Evolutionary conservation across 2,329 filamentous ascomycete genomes (phyloP).

Genomic region (Fusarium begoniae): DNA sequence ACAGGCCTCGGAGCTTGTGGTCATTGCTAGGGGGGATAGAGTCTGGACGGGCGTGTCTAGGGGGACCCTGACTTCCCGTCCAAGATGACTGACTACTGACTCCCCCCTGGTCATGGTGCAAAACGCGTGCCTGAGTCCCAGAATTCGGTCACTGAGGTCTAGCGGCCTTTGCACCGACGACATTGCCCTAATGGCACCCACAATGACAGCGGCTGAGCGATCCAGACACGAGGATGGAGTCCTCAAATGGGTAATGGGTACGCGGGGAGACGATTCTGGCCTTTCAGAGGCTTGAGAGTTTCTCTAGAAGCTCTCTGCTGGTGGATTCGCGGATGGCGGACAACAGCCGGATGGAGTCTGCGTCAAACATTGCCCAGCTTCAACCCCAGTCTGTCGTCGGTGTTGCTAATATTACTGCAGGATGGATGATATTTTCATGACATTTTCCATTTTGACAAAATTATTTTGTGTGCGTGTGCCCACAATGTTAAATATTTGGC

Average conservation of each 20-base stretch:
- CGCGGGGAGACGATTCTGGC: slow-evolving; percentile 36
- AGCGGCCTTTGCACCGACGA: slow-evolving; percentile 42
- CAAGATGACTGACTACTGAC: slow-evolving; percentile 16
- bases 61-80: slow-evolving; percentile 32
- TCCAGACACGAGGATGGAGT: slow-evolving; percentile 38
- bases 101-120: slow-evolving; percentile 21
- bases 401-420: slow-evolving; percentile 29
- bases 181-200: slow-evolving; percentile 43
- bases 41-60: slow-evolving; percentile 24
- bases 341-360: slow-evolving; percentile 35
- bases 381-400: slow-evolving; percentile 23
- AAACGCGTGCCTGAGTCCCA: slow-evolving; percentile 44
- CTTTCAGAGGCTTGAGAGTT: slow-evolving; percentile 25
- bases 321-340: slow-evolving; percentile 40
- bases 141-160: slow-evolving; percentile 44
- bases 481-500: slow-evolving; percentile 25
- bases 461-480: slow-evolving; percentile 26
- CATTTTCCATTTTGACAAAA: slow-evolving; percentile 12
- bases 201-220: slow-evolving; percentile 44
- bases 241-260: slow-evolving; percentile 15
- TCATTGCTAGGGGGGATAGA: slow-evolving; percentile 25
- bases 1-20: slow-evolving; percentile 4
- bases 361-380: slow-evolving; percentile 32
- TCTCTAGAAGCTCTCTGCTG: slow-evolving; percentile 9
- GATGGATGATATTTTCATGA: slow-evolving; percentile 22